Percentiles rank a stretch among this genome's conserved stretches.
Conservation (phyloP, 1,284 basidiomycete genomes). For the Trametes hirsuta region DNA sequence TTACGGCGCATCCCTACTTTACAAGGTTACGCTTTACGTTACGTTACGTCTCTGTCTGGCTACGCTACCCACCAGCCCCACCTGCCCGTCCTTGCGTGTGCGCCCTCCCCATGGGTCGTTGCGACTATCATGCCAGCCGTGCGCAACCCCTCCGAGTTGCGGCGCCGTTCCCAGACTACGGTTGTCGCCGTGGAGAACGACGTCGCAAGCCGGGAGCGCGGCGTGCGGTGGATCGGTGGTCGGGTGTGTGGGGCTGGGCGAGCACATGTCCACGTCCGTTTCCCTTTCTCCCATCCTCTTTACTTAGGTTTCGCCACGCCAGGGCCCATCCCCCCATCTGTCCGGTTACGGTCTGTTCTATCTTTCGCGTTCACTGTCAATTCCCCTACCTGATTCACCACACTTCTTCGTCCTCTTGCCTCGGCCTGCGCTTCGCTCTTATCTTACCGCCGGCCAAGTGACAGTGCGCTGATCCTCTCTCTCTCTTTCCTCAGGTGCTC, state of each 20-base stretch:
- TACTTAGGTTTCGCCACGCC: not conserved
- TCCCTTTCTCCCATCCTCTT: not conserved
- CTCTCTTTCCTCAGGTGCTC: not conserved
- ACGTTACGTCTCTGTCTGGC: not conserved
- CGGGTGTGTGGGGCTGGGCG: not conserved
- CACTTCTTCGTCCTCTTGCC: not conserved
- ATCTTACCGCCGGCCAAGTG: slow-evolving; percentile 8
- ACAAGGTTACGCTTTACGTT: not conserved
- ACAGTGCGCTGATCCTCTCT: slow-evolving; percentile 5
- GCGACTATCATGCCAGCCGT: not conserved
- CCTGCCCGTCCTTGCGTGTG: not conserved
- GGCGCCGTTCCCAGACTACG: slow-evolving; percentile 4
- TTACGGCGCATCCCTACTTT: not conserved
- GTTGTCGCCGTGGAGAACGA: not conserved
- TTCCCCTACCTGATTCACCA: too few relatives aligned
- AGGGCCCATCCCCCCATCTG: not conserved
- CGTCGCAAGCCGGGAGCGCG: not conserved
- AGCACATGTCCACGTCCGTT: too few relatives aligned
- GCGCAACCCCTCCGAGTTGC: not conserved
- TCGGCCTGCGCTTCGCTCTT: not conserved
- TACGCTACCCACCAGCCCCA: not conserved
- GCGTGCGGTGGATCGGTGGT: not conserved
- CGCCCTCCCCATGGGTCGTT: not conserved
- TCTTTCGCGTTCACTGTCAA: too few relatives aligned
- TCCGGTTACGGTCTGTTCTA: too few relatives aligned